Evolutionary conservation across 345 rosid genomes (phyloP), one percentile per base, ranked within the genome.

Genomic region (Toxicodendron radicans): DNA sequence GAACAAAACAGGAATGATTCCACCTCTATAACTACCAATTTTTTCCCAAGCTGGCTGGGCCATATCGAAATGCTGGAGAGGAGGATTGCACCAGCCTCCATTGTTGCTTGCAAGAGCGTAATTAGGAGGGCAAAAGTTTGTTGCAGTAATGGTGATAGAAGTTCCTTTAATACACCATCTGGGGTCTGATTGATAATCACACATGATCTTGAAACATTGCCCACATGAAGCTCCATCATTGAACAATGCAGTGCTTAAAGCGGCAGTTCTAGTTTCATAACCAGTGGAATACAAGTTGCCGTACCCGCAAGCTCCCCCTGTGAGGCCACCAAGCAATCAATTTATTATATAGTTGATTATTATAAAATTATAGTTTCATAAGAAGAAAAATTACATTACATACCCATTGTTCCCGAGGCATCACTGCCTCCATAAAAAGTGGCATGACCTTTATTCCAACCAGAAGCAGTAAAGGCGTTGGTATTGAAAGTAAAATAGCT

Each of bases 11-110:
- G 99, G 99, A 13, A 95, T 86, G 45, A 95, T 95, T 5, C 99
- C 99, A 2, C 97, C 97, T 24, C 83, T 70, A 60, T 92, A 92
- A 56, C 91, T 88, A 1, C 92, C 99, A 43, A 95, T 95, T 81
- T 90, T 86, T 81, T 90, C 85, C 97, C 97, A 92, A 56, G 94
- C 97, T 1, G 99, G 97, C 77, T 92, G 90, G 3, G 97, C 95
- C 97, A 95, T 92, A 59, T 95, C 99, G 38, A 95, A 95, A 72
- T 95, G 99, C 77, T 91, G 87, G 53, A 88, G 97, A 23, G 99
- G 99, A 64, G 95, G 92, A 70, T 95, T 95, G 86, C 99, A 95
- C 99, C 99, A 95, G 46, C 99, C 99, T 12, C 99, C 99, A n/a
- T 80, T 20, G 77, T 91, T 75, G 78, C 77, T 92, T 0, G 97